Percentiles rank a stretch among this genome's conserved stretches.
Conservation (phyloP, 495 filamentous ascomycete species). For the Parachaetomium inaequale region DNA sequence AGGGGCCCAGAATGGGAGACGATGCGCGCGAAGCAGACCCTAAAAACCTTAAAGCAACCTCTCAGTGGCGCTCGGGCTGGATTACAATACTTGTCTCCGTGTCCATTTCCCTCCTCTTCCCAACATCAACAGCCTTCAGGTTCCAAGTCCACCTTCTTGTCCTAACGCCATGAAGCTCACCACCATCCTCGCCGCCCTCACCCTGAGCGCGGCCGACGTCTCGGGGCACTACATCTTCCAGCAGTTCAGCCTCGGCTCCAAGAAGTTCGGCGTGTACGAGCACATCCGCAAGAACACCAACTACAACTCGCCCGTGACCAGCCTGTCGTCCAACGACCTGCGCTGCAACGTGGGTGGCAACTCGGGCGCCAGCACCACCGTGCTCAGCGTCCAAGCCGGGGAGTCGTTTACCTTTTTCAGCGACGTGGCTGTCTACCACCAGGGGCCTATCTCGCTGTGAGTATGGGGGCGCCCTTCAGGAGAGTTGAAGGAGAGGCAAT, state of each 20-base stretch:
- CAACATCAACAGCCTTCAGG: not conserved
- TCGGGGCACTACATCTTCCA: constrained; percentile 52
- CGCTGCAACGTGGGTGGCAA: constrained; percentile 57
- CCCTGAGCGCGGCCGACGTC: constrained; percentile 35
- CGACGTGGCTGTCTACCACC: constrained; percentile 56
- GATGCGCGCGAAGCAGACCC: not conserved
- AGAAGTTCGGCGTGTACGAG: constrained; percentile 46
- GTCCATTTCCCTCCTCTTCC: no score
- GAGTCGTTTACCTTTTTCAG: constrained; percentile 49
- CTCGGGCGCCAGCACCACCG: constrained; percentile 44
- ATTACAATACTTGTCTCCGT: not conserved
- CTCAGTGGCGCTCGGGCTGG: not conserved
- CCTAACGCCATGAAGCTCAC: constrained; percentile 35
- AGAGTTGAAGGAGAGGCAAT: no score
- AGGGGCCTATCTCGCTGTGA: constrained; percentile 54
- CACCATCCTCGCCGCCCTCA: constrained; percentile 31
- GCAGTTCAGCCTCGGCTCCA: constrained; percentile 42
- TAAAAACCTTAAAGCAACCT: not conserved
- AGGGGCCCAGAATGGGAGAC: not conserved
- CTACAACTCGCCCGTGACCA: constrained; percentile 57
- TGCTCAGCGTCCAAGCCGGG: constrained; percentile 48
- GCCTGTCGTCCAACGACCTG: constrained; percentile 50
- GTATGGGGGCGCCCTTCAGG: no score
- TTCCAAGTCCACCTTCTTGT: not conserved
- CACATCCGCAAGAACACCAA: constrained; percentile 55